phyloP scores from a whole-genome alignment of 2,329 filamentous ascomycete genomes.

The Epicoccum sorghinum region DNA sequence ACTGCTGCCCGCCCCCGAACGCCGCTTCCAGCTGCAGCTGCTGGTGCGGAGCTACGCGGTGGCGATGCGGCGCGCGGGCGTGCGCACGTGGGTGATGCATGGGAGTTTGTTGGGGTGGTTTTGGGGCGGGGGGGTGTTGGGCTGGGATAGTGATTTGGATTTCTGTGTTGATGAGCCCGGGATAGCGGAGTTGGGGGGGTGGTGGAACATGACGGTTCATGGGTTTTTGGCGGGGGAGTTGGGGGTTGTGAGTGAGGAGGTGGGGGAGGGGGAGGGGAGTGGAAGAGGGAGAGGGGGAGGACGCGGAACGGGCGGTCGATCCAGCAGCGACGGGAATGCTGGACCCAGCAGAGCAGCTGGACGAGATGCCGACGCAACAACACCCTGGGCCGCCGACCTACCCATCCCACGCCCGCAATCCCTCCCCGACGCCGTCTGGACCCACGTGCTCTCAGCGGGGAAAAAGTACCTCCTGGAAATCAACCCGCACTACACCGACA shows the following conservation, averaged over 20 bases:
- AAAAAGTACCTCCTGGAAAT: constrained; percentile 63
- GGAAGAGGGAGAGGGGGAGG: background rate
- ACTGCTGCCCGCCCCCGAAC: constrained; percentile 55
- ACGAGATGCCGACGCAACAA: too few species aligned
- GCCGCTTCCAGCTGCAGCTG: constrained; percentile 55
- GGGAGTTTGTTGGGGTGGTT: constrained; percentile 67
- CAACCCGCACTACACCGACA: constrained; percentile 61
- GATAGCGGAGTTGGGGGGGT: constrained; percentile 61
- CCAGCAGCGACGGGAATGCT: background rate
- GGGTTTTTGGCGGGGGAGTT: constrained; percentile 29
- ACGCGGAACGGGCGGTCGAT: background rate
- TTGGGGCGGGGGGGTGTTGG: constrained; percentile 67
- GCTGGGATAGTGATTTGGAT: constrained; percentile 67
- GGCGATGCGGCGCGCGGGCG: constrained; percentile 62
- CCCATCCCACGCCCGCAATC: too few species aligned
- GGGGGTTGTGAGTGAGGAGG: constrained; percentile 6
- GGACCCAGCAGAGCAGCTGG: background rate
- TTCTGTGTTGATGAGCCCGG: constrained; percentile 63
- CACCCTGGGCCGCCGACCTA: too few species aligned
- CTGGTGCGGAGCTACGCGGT: constrained; percentile 62
- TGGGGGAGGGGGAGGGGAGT: background rate
- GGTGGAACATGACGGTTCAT: constrained; percentile 68
- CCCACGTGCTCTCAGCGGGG: constrained; percentile 20
- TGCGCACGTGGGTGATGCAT: constrained; percentile 69
- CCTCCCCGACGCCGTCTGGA: background rate